Evolutionary conservation across 83 land plant genomes (phyloP).

Genomic region (Larix sibirica): DNA sequence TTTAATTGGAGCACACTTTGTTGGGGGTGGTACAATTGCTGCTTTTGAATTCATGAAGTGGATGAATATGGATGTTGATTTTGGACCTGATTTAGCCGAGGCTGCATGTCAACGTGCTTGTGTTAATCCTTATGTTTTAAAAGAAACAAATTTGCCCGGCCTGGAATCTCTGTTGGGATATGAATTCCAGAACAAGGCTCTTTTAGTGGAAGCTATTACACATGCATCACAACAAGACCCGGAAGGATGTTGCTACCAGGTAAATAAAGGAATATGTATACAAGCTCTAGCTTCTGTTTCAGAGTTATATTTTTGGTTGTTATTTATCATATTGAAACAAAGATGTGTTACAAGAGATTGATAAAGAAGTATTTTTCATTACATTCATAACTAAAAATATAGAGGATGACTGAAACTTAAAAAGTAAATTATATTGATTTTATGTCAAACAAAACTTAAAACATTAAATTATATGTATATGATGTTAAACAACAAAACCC

Average conservation of each 20-base stretch:
- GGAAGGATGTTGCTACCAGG: constrained; percentile 82
- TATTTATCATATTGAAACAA: no score
- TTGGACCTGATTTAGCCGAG: constrained; percentile 36
- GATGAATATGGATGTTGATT: constrained; percentile 70
- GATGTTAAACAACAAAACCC: no score
- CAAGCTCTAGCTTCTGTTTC: no score
- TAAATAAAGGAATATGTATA: background rate
- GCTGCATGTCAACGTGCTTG: constrained; percentile 43
- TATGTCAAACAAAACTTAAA: no score
- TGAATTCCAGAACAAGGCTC: constrained; percentile 63
- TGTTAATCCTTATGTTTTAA: constrained; percentile 37
- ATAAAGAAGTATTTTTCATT: no score
- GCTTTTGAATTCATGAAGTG: constrained; percentile 80
- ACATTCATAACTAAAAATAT: no score
- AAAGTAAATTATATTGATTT: no score
- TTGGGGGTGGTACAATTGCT: constrained; percentile 58
- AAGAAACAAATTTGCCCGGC: constrained; percentile 30
- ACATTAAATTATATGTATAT: no score
- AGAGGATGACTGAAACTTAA: no score
- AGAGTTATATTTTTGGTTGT: no score
- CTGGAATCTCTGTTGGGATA: constrained; percentile 70
- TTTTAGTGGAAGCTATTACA: constrained; percentile 85
- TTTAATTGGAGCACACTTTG: constrained; percentile 84
- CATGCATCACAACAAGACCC: constrained; percentile 72
- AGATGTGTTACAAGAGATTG: no score